Conservation (phyloP, 768 basidiomycete species). For the Mycena alexandri region DNA sequence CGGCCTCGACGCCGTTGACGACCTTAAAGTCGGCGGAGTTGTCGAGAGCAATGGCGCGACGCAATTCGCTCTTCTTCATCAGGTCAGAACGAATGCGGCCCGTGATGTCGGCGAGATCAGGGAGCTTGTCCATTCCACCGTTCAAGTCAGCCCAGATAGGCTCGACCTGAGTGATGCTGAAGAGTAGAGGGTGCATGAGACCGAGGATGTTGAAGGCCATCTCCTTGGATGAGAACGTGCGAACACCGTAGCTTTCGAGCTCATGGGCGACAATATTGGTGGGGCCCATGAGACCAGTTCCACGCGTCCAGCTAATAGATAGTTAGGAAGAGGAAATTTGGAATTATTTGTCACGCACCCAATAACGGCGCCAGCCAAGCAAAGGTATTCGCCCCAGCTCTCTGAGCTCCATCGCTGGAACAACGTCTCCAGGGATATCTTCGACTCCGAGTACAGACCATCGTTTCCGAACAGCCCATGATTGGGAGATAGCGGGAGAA, state of each 20-base stretch:
- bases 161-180: constrained; percentile 99
- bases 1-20: constrained; percentile 90
- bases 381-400: constrained; percentile 99
- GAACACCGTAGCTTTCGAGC: constrained; percentile 91
- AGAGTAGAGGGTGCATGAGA: constrained; percentile 98
- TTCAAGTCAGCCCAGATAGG: constrained; percentile 99
- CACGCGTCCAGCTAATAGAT: constrained; percentile 88
- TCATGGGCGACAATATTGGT: constrained; percentile 96
- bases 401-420: constrained; percentile 99
- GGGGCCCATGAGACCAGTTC: constrained; percentile 96
- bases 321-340: constrained; percentile 25
- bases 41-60: constrained; percentile 93
- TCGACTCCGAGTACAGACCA: constrained; percentile 97
- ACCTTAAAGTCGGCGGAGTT: constrained; percentile 97
- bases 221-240: constrained; percentile 99
- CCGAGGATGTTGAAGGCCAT: constrained; percentile 99
- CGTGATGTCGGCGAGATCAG: constrained; percentile 94
- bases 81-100: constrained; percentile 85
- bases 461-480: constrained; percentile 99
- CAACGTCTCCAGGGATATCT: constrained; percentile 96
- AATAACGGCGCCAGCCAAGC: constrained; percentile 97
- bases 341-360: constrained; percentile 67
- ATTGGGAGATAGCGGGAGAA: constrained; percentile 97
- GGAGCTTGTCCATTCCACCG: constrained; percentile 97
- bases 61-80: constrained; percentile 90